Percentiles rank a stretch among this genome's conserved stretches.
phyloP scores from a whole-genome alignment of 805 yeast genomes.

The Candida parachauliodes region DNA sequence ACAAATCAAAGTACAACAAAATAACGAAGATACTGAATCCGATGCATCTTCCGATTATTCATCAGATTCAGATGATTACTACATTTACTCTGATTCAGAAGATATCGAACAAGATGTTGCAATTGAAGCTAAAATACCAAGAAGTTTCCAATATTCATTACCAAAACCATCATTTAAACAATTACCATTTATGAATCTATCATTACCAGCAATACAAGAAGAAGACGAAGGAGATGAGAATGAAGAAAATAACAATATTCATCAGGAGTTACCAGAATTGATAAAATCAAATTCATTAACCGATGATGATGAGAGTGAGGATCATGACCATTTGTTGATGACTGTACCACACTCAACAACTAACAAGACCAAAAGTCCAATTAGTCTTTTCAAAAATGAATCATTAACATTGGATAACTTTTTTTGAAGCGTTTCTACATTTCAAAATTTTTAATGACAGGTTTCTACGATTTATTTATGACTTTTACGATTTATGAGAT shows the following conservation, averaged over 20 bases:
- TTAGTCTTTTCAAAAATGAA: slow-evolving; percentile 3
- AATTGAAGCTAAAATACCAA: slow-evolving; percentile 1
- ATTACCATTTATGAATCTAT: slow-evolving; percentile 18
- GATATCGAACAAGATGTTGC: slow-evolving; percentile 9
- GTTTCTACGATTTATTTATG: no score
- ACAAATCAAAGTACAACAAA: slow-evolving; percentile 3
- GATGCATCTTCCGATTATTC: background rate
- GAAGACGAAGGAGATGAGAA: slow-evolving; percentile 12
- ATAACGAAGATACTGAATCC: slow-evolving; percentile 7
- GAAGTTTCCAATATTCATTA: no score
- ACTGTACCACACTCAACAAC: background rate
- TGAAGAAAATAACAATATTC: slow-evolving; percentile 2
- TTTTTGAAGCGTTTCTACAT: no score
- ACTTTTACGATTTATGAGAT: no score
- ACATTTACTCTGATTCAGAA: slow-evolving; percentile 14
- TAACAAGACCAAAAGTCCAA: background rate
- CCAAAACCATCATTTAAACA: slow-evolving; percentile 10
- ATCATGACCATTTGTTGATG: background rate
- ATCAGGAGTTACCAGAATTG: slow-evolving; percentile 12
- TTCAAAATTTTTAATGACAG: no score
- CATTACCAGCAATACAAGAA: slow-evolving; percentile 12
- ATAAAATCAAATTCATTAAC: slow-evolving; percentile 6
- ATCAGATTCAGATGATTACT: slow-evolving; percentile 14
- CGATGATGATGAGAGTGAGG: slow-evolving; percentile 9
- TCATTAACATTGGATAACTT: slow-evolving; percentile 5